These are phyloP conservation scores for Ogataea hybrid DNA, from an alignment of 1,139 yeast genomes.

Conservation along the genomic window DNA sequence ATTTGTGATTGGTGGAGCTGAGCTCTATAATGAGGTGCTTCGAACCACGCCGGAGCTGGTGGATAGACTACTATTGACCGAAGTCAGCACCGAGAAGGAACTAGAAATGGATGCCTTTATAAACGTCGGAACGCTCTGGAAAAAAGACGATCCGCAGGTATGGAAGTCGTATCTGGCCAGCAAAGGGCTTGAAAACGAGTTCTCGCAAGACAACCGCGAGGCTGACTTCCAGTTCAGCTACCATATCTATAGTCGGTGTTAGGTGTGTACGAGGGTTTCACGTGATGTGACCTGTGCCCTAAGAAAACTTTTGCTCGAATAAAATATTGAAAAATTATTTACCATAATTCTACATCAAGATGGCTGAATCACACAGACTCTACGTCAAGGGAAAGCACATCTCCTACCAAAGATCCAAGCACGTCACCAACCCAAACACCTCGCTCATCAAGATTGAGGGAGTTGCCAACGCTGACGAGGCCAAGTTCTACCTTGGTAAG, in stretches of 20 bases:
- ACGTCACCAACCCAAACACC: slow-evolving; percentile 96
- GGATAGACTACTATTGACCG: slow-evolving; percentile 70
- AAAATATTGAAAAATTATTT: slow-evolving; percentile 13
- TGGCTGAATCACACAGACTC: slow-evolving; percentile 98
- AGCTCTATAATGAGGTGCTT: slow-evolving; percentile 60
- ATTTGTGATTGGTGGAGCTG: slow-evolving; percentile 92
- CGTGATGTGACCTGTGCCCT: slow-evolving; percentile 4
- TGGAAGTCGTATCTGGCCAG: slow-evolving; percentile 21
- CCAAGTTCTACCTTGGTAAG: slow-evolving; percentile 99
- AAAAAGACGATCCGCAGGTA: slow-evolving; percentile 11
- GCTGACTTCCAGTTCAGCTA: slow-evolving; percentile 36
- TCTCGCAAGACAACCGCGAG: slow-evolving; percentile 38
- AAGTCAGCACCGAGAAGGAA: slow-evolving; percentile 42
- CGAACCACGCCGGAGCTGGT: slow-evolving; percentile 37
- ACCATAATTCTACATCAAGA: slow-evolving; percentile 35
- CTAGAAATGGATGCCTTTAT: slow-evolving; percentile 69
- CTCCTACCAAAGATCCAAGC: slow-evolving; percentile 99
- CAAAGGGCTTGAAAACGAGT: slow-evolving; percentile 26
- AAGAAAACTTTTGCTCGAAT: slow-evolving; percentile 5
- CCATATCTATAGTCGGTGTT: slow-evolving; percentile 4
- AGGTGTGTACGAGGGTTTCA: slow-evolving; percentile 9
- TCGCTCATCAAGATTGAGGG: slow-evolving; percentile 97
- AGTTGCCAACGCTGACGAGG: slow-evolving; percentile 87
- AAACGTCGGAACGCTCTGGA: slow-evolving; percentile 34
- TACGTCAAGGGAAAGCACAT: slow-evolving; percentile 99